A percentile compares a stretch with the other conserved stretches of the same genome.
These are phyloP conservation scores for Komagataella ulmi DNA, from an alignment of 805 yeast species.

Conservation along the genomic window DNA sequence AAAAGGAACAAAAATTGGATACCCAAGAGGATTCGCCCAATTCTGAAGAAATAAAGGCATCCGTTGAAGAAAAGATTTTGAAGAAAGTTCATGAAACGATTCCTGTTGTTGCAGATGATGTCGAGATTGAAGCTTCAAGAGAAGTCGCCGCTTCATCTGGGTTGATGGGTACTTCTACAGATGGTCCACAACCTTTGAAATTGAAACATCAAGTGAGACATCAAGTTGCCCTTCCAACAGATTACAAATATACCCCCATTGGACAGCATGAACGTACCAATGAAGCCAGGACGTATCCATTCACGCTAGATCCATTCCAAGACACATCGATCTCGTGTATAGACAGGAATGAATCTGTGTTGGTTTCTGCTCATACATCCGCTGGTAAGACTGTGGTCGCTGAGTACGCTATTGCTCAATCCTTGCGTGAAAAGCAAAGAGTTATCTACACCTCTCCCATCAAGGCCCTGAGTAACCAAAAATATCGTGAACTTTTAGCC, in stretches of 20 bases:
- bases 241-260: conserved; percentile 78
- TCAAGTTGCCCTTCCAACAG: conserved; percentile 93
- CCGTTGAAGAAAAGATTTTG: conserved; percentile 20
- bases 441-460: conserved; percentile 94
- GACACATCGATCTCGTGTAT: conserved; percentile 94
- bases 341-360: conserved; percentile 85
- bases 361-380: conserved; percentile 95
- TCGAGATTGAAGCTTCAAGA: conserved; percentile 81
- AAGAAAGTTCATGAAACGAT: conserved; percentile 15
- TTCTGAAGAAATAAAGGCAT: conserved; percentile 5
- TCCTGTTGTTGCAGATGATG: conserved; percentile 75
- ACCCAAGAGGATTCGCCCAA: conserved; percentile 17
- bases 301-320: conserved; percentile 92
- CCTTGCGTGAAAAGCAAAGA: conserved; percentile 81
- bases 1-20: conserved; percentile 15
- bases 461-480: conserved; percentile 89
- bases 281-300: conserved; percentile 87
- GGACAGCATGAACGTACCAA: conserved; percentile 67
- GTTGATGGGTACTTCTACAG: conserved; percentile 28
- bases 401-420: conserved; percentile 93
- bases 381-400: conserved; percentile 98
- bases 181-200: conserved; percentile 29
- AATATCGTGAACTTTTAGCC: conserved; percentile 81
- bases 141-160: conserved; percentile 81
- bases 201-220: conserved; percentile 91